Conservation (phyloP, 2,329 filamentous ascomycete species). For the Aspergillus fumigatus region DNA sequence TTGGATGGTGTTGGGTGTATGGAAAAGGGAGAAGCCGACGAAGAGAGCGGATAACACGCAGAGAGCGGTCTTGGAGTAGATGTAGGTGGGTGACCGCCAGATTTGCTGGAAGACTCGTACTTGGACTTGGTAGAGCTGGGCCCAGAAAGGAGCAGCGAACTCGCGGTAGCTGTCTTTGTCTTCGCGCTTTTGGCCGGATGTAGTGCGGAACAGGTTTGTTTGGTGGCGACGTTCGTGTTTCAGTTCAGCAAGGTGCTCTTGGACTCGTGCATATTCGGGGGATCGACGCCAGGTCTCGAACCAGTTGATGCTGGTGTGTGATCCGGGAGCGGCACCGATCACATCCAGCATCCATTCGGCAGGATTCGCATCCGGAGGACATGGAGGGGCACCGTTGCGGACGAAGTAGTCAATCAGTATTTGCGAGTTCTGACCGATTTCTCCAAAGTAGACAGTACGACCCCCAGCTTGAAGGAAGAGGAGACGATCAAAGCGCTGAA, state of each 20-base stretch:
- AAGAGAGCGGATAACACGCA: conserved; percentile 64
- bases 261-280: conserved; percentile 49
- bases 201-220: neutral
- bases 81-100: conserved; percentile 81
- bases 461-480: conserved; percentile 59
- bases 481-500: conserved; percentile 69
- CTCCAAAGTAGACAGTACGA: conserved; percentile 61
- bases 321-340: conserved; percentile 55
- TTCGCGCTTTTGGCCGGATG: conserved; percentile 37
- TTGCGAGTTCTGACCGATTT: conserved; percentile 54
- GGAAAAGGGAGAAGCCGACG: conserved; percentile 75
- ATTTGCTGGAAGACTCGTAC: conserved; percentile 78
- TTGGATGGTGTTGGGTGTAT: conserved; percentile 66
- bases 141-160: conserved; percentile 67
- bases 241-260: conserved; percentile 45
- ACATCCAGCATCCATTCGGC: conserved; percentile 65
- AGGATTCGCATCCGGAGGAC: conserved; percentile 59
- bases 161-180: conserved; percentile 54
- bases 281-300: conserved; percentile 55
- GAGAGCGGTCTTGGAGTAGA: conserved; percentile 71
- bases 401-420: conserved; percentile 58
- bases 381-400: conserved; percentile 52
- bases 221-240: conserved; percentile 49
- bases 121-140: conserved; percentile 62
- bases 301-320: conserved; percentile 47